Base-by-base conservation (phyloP, 139 green algal species). In the Spirogloea muscicola region DNA sequence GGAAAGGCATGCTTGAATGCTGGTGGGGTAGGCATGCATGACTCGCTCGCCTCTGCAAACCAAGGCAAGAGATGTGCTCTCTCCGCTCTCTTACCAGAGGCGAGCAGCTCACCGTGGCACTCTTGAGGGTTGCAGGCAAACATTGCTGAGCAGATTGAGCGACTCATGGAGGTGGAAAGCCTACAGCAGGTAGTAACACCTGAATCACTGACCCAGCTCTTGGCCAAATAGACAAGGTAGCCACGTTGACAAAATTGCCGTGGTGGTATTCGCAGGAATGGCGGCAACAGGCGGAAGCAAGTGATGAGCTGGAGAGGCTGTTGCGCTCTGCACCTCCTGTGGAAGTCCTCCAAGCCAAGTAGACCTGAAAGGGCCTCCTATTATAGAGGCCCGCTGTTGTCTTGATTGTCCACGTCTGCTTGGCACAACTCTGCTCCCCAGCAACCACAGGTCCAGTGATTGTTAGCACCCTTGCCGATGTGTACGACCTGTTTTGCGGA, bases 121-220 rank as follows among this genome's bases (percentile, higher is more conserved):
- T 52, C 83, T 92, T 33, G 83, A 85, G 3, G 49, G 34, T 86
- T 90, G 86, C 70, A 91, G 49, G 85, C 67, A 41, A 91, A 80
- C 71, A 92, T 96, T 34, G 84, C 88, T 68, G 43, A 88, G 48
- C 84, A 96, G 82, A 85, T 96, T 41, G 78, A 77, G 34, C 77
- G 79, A 62, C 79, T 96, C 44, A 63, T 71, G 33, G 91, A 96
- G 81, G 85, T 96, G 51, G 90, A 95, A 76, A 68, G 44, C 29
- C 58, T 95, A 63, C 88, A 90, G 80, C 85, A 87, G 72, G 72
- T 80, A 41, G 41, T 34, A 6, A 6, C 18, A 21, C 21, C 13
- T 63, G 63, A 13, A 72, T 69, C 21, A 21, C 21, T 55, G 46
- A 55, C 21, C 46, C 21, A 31, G 46, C 46, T 21, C 46, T 55